Base-by-base conservation (phyloP, 371 early-diverging fungal species). In the Dinochytrium kinnereticum region DNA sequence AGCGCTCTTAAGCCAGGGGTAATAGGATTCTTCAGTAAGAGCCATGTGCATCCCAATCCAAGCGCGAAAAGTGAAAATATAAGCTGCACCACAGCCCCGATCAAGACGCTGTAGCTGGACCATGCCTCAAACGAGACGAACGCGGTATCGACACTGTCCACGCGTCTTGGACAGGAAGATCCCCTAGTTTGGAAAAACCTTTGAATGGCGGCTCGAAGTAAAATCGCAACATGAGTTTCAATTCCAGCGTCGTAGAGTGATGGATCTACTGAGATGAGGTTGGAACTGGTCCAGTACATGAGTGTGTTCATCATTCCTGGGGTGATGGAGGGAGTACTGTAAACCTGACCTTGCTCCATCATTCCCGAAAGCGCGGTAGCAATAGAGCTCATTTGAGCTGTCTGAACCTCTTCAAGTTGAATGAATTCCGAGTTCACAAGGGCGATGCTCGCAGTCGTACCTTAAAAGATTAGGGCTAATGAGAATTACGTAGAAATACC, bases 391-490 rank as follows among this genome's bases (percentile, higher is more conserved):
- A 28, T 31, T 15, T 30, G 40, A 51, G 61, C 50, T 19, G 59
- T 40, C 65, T 71, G 66, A 30, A 66, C 30, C 3, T 15, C 30
- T 2, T 28, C 28, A 28, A 40, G n/a, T 15, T 10, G n/a, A 19
- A 66, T 26, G 3, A 24, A 3, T 51, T 66, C 49, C 2, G 40
- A 28, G 15, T 66, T 36, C 3, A 66, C 66, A n/a, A 73, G 59
- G 13, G 80, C 76, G 70, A 79, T 76, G 15, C 74, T 74, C 0
- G 80, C 80, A 0, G 80, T 73, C 10, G 76, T 79, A 7, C n/a
- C n/a, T n/a, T n/a, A n/a, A n/a, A n/a, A n/a, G n/a, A n/a, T n/a
- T n/a, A n/a, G n/a, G n/a, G n/a, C n/a, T n/a, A n/a, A n/a, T n/a
- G n/a, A n/a, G n/a, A n/a, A n/a, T n/a, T n/a, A n/a, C n/a, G n/a